phyloP scores from a whole-genome alignment of 169 alveolate genomes.

The Eimeria brunetti region DNA sequence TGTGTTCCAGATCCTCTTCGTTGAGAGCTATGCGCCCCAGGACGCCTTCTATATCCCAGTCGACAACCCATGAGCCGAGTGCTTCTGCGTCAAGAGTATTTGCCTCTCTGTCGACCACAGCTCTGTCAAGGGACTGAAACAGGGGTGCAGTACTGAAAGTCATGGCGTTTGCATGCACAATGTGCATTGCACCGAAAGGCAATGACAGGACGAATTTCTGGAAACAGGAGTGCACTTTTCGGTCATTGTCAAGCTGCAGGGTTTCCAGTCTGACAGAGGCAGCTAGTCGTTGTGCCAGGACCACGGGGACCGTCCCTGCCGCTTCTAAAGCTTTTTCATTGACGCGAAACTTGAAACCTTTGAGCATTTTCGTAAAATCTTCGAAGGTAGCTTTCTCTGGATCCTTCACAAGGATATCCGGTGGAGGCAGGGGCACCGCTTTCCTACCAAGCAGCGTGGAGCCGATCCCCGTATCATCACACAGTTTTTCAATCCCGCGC shows the following conservation, averaged over 20 bases:
- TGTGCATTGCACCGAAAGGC: not conserved
- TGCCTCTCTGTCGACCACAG: not conserved
- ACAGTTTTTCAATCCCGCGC: not conserved
- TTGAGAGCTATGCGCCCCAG: not conserved
- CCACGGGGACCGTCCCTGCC: constrained; percentile 29
- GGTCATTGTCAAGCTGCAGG: not conserved
- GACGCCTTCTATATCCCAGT: constrained; percentile 11
- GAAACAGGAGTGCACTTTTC: not conserved
- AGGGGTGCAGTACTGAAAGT: not conserved
- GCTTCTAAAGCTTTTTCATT: not conserved
- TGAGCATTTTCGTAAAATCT: constrained; percentile 4
- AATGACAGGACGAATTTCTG: not conserved
- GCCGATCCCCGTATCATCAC: constrained; percentile 16
- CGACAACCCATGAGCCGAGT: not conserved
- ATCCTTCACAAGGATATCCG: not conserved
- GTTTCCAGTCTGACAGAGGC: constrained; percentile 25
- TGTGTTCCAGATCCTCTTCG: not conserved
- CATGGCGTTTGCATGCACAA: not conserved
- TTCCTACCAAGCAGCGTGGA: constrained; percentile 22
- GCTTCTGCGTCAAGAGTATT: not conserved
- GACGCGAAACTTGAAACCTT: not conserved
- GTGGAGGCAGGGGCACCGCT: constrained; percentile 26
- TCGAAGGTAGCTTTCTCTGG: not conserved
- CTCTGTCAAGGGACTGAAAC: not conserved
- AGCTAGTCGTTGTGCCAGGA: constrained; percentile 16